These are phyloP conservation scores for Rhodotorula babjevae DNA, from an alignment of 768 basidiomycete species.

Conservation along the genomic window DNA sequence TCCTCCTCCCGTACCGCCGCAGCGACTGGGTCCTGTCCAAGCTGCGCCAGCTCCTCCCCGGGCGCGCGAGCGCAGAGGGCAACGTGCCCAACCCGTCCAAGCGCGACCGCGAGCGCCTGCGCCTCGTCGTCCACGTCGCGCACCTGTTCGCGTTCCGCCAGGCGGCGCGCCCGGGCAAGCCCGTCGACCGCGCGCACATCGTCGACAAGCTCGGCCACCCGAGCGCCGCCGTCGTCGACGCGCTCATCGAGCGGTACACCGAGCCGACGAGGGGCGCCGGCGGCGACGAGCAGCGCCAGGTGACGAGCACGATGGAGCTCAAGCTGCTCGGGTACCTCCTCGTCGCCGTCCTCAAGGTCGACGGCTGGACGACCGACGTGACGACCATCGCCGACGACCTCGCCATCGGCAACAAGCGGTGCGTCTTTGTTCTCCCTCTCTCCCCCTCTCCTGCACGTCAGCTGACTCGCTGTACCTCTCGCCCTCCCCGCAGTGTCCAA, in stretches of 20 bases:
- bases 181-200: constrained; percentile 54
- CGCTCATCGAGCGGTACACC: constrained; percentile 71
- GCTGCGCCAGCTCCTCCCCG: constrained; percentile 51
- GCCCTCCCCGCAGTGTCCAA: constrained; percentile 53
- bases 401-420: constrained; percentile 63
- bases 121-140: constrained; percentile 73
- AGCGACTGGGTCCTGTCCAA: constrained; percentile 71
- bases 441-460: neutral
- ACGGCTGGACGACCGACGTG: constrained; percentile 70
- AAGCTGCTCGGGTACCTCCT: constrained; percentile 73
- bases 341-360: constrained; percentile 70
- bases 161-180: constrained; percentile 45
- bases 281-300: constrained; percentile 48
- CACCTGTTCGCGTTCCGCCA: constrained; percentile 69
- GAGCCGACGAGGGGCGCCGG: constrained; percentile 50
- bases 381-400: constrained; percentile 68
- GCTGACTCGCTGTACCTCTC: neutral
- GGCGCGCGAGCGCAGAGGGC: constrained; percentile 38
- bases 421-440: constrained; percentile 44
- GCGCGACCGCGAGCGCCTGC: constrained; percentile 44
- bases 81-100: constrained; percentile 44
- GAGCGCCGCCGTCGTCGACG: constrained; percentile 65
- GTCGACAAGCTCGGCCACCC: constrained; percentile 56
- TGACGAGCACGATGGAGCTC: constrained; percentile 67
- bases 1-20: constrained; percentile 59